These are phyloP conservation scores for Pezicula radicicola DNA, from an alignment of 2,329 filamentous ascomycete genomes.

Conservation along the genomic window DNA sequence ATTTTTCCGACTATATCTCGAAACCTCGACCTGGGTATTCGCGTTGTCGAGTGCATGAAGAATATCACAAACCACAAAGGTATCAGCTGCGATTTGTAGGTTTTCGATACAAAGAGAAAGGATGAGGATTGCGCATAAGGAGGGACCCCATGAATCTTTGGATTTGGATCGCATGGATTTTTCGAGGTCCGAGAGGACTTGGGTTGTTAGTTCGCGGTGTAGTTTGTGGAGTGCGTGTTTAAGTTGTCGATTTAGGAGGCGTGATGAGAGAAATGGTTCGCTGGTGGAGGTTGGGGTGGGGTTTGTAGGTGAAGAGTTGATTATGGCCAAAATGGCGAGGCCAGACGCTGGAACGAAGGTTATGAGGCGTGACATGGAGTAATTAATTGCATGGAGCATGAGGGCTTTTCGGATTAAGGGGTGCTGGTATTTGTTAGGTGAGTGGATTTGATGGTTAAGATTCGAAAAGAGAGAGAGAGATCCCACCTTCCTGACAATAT, in stretches of 20 bases:
- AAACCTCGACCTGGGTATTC: not conserved
- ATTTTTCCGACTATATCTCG: not conserved
- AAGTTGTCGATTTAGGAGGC: constrained; percentile 21
- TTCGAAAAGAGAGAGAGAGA: not conserved
- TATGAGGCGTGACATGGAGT: constrained; percentile 19
- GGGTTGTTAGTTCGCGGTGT: constrained; percentile 12
- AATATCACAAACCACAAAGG: constrained; percentile 17
- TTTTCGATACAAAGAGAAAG: constrained; percentile 23
- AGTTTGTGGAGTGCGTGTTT: constrained; percentile 20
- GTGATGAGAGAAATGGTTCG: constrained; percentile 14
- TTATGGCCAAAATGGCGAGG: constrained; percentile 1
- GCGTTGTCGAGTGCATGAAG: constrained; percentile 6
- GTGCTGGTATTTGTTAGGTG: constrained; percentile 1
- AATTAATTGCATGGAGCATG: constrained; percentile 22
- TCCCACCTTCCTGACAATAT: constrained; percentile 10
- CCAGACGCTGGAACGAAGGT: constrained; percentile 18
- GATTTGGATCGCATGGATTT: constrained; percentile 15
- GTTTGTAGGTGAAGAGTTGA: not conserved
- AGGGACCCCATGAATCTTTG: constrained; percentile 18
- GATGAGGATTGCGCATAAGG: constrained; percentile 19
- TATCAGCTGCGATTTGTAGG: constrained; percentile 17
- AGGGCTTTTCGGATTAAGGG: constrained; percentile 15
- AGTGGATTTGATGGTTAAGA: not conserved
- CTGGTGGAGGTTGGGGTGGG: not conserved
- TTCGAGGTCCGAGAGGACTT: constrained; percentile 18